phyloP scores from a whole-genome alignment of 2,329 filamentous ascomycete species.

The Dothidotthia symphoricarpi region DNA sequence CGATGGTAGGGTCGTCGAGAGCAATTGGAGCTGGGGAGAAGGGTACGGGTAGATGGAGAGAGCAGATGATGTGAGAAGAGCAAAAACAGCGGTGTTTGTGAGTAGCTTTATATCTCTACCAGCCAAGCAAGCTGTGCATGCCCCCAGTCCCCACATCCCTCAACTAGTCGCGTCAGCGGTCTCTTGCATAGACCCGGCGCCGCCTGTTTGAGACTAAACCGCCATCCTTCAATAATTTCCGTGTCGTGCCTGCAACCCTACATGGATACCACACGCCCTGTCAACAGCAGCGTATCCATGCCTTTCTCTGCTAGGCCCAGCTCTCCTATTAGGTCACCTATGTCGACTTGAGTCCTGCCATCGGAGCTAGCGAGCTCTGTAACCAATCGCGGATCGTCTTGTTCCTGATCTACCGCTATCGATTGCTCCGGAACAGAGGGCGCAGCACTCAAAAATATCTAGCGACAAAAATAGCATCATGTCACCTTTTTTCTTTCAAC shows the following conservation, averaged over 20 bases:
- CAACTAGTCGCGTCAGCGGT: constrained; percentile 30
- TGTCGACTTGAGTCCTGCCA: constrained; percentile 11
- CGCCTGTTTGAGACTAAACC: constrained; percentile 17
- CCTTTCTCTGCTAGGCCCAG: constrained; percentile 10
- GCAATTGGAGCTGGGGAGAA: constrained; percentile 15
- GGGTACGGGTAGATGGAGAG: constrained; percentile 16
- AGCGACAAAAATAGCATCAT: constrained; percentile 27
- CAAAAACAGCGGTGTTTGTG: constrained; percentile 37
- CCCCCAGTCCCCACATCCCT: constrained; percentile 28
- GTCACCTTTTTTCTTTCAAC: constrained; percentile 14
- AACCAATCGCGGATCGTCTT: constrained; percentile 22
- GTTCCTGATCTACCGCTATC: constrained; percentile 35
- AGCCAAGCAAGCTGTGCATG: constrained; percentile 28
- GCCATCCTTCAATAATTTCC: constrained; percentile 24
- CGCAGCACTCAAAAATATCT: constrained; percentile 40
- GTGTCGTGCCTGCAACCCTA: constrained; percentile 15
- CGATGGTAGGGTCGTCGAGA: constrained; percentile 25
- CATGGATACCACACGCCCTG: constrained; percentile 7
- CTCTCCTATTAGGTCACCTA: constrained; percentile 34
- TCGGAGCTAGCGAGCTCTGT: constrained; percentile 14
- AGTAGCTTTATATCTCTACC: constrained; percentile 37
- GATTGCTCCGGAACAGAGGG: constrained; percentile 28
- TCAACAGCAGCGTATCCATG: constrained; percentile 14
- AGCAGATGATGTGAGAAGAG: constrained; percentile 27
- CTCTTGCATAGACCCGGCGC: constrained; percentile 25